Evolutionary conservation across 441 rosid species (phyloP), one percentile per base, ranked within the genome.

Genomic region (Bruguiera hainesii): DNA sequence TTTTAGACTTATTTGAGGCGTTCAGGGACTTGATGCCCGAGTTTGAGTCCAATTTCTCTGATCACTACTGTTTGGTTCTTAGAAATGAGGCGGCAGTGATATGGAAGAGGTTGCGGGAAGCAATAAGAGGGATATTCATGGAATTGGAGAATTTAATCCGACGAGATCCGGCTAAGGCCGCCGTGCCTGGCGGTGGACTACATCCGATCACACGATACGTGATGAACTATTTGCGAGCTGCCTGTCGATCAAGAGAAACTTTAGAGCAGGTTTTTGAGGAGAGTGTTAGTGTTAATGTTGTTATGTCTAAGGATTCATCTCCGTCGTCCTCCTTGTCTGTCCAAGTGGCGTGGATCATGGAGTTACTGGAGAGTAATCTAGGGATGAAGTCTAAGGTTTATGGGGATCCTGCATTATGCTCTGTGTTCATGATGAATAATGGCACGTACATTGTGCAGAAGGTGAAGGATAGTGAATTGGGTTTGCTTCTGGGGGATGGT

Each of bases 181-280:
- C 89, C 0, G 95, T 94, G 67, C 97, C 96, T 4, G 82, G 89
- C 8, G 97, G 97, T 3, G 92, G 91, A 10, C 77, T 89, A 18
- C 99, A 94, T 55, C 98, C 99, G 0, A 91, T 94, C 49, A 89
- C 97, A 9, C 85, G 99, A 0, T 94, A 94, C 1, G 98, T 94
- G n/a, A 87, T 91, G 96, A 94, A 94, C 70, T 94, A 91, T 75
- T 80, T 89, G 21, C 89, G 92, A 0, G 98, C 97, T 0, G 97
- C 98, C 0, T 87, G 97, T 72, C 79, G 94, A 51, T 91, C 97
- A 0, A 71, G 94, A 10, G 88, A 79, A 72, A 85, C 93, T 2
- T 72, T 94, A 7, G 97, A 94, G 73, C 96, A 79, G 65, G 83
- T 91, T 50, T 91, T 94, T 37, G 96, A 87, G 56, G 95, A 91